Base-by-base conservation (phyloP, 1,284 basidiomycete genomes). In the Lentinus polychrous region DNA sequence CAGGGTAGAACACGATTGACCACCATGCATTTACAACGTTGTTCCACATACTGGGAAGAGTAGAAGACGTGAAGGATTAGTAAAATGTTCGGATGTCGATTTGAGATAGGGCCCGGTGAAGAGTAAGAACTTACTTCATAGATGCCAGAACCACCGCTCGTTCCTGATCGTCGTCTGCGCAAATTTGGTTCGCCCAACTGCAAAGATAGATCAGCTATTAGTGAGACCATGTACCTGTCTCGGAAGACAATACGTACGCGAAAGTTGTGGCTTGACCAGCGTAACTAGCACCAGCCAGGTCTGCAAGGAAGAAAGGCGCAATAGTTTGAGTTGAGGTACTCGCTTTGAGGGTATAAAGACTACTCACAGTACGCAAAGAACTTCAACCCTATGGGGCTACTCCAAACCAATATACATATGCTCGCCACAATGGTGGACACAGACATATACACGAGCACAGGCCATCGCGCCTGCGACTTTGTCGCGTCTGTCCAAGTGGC, bases 161-260 rank as follows among this genome's bases (percentile, higher is more conserved):
- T 60, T 83, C 81, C 60, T 80, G 79, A 58, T 79, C 68, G 57
- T 85, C 79, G 55, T 83, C 79, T 11, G 76, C 74, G 48, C 83
- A 83, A 49, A 83, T 80, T 59, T 83, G 79, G 60, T 86, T 85
- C 27, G 80, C 80, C 82, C 83, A 82, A n/a, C 79, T 69, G 46
- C 20, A 20, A 17, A 8, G 31, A n/a, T n/a, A 50, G 38, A 43
- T 20, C 27, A 8, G 2, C 2, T 27, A 27, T 27, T 10, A 27
- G 37, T n/a, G n/a, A n/a, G n/a, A n/a, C n/a, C n/a, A n/a, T n/a
- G 27, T 42, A n/a, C 7, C 8, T 18, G 17, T 42, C 23, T 3
- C 22, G 20, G 33, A 18, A 48, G 36, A 18, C 41, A 47, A 31
- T n/a, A 70, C 77, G 50, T 55, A 81, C 75, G 79, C 79, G 58